Percentiles rank a stretch among this genome's conserved stretches.
Evolutionary conservation across 1,284 basidiomycete species (phyloP).

Genomic region (Boletellus sp.): DNA sequence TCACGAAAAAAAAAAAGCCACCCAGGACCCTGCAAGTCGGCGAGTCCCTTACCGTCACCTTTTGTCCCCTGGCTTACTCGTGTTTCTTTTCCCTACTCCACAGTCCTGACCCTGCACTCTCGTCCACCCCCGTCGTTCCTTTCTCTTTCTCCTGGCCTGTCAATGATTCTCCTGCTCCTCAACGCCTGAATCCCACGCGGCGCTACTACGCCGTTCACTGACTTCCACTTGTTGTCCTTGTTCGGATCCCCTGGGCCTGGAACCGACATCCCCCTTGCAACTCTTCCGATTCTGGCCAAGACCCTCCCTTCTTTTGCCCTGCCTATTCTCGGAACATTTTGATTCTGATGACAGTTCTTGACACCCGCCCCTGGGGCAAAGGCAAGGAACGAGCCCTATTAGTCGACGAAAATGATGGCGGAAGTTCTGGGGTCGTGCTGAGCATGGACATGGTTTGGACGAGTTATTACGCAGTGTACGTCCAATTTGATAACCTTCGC

Average conservation of each 20-base stretch:
- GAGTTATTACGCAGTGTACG: slow-evolving; percentile 52
- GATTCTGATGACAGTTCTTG: slow-evolving; percentile 13
- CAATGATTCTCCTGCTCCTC: slow-evolving; percentile 14
- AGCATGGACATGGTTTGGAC: slow-evolving; percentile 48
- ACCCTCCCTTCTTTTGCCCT: background rate
- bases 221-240: background rate
- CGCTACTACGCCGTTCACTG: slow-evolving; percentile 9
- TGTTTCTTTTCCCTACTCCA: slow-evolving; percentile 4
- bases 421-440: slow-evolving; percentile 48
- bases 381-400: slow-evolving; percentile 14
- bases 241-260: background rate
- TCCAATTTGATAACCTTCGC: slow-evolving; percentile 14
- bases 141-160: slow-evolving; percentile 3
- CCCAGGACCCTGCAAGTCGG: no score
- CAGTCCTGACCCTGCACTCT: no score
- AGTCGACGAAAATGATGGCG: slow-evolving; percentile 37
- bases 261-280: background rate
- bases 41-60: slow-evolving; percentile 1
- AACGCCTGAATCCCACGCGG: slow-evolving; percentile 22
- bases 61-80: no score
- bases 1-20: no score
- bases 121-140: background rate
- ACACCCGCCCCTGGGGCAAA: slow-evolving; percentile 8
- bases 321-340: background rate
- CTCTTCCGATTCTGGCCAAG: no score